Base-by-base conservation (phyloP, 805 yeast species). In the Metschnikowia cubensis region DNA sequence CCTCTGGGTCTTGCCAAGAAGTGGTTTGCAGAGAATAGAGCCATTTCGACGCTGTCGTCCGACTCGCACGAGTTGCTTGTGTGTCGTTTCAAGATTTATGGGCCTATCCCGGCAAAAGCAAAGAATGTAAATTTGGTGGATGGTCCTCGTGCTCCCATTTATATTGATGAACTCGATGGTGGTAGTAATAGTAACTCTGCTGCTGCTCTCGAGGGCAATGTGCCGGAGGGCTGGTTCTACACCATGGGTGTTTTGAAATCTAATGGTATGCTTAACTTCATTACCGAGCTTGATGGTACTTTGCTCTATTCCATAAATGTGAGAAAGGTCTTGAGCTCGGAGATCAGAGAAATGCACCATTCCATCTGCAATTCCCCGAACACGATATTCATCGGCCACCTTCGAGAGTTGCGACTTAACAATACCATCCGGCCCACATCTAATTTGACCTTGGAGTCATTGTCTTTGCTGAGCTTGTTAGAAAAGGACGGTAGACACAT, bases 181-280 rank as follows among this genome's bases (percentile, higher is more conserved):
- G n/a, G n/a, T 29, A 29, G 41, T 20, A 47, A 45, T 20, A 21
- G 42, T 29, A 18, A 25, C 29, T n/a, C 44, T 18, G 34, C 18
- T 14, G 38, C 50, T 13, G 31, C 33, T 11, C 29, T 42, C 10
- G 52, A 54, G 29, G 46, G 48, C 4, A 48, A 54, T 39, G 40
- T 63, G 21, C 60, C 68, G 20, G 87, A 82, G 59, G 83, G 83
- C 4, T 87, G 92, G 92, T 85, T 85, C 60, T 76, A 74, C 47
- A 81, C 87, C 1, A 84, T 83, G 84, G 90, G 87, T 0, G 84
- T 82, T 15, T 61, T 87, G 38, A 81, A 80, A 60, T 77, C 85
- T 1, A 75, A 82, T 58, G 94, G 94, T 3, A 60, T 69, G 4
- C 66, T 87, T 32, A 81, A 85, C 54, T 64, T 87, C 43, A 67